A percentile compares a stretch with the other conserved stretches of the same genome.
phyloP scores from a whole-genome alignment of 331 rosid genomes.

The Quercus tomentella region DNA sequence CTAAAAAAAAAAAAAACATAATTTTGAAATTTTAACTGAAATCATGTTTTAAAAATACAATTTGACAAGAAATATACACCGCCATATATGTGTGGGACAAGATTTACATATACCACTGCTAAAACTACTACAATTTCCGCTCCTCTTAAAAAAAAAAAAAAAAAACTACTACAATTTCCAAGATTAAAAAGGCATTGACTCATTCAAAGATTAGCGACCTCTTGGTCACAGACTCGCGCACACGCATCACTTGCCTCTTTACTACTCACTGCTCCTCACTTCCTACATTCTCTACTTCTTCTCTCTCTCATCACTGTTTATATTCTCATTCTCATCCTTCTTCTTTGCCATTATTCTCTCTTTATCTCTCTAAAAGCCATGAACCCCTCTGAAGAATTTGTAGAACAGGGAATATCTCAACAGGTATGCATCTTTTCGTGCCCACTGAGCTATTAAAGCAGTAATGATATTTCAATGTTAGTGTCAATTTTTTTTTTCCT shows the following conservation, averaged over 20 bases:
- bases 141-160: background rate
- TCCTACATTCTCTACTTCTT: constrained; percentile 14
- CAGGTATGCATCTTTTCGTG: constrained; percentile 38
- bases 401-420: constrained; percentile 61
- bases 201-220: constrained; percentile 28
- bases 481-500: background rate
- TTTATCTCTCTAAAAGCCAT: constrained; percentile 28
- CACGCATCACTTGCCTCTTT: constrained; percentile 40
- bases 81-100: too few relatives aligned
- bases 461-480: background rate
- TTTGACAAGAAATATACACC: too few relatives aligned
- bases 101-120: too few relatives aligned
- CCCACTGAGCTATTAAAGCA: background rate
- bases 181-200: constrained; percentile 28
- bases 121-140: too few relatives aligned
- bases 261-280: constrained; percentile 23
- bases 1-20: too few relatives aligned
- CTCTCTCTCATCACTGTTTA: constrained; percentile 7
- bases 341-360: constrained; percentile 12
- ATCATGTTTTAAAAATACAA: too few relatives aligned
- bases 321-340: constrained; percentile 27
- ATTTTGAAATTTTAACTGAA: too few relatives aligned
- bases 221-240: constrained; percentile 31
- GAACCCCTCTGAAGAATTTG: constrained; percentile 65
- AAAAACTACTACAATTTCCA: constrained; percentile 1